Evolutionary conservation across 78 protist genomes (phyloP), one percentile per base, ranked within the genome.

Genomic region (Cyanophora paradoxa): DNA sequence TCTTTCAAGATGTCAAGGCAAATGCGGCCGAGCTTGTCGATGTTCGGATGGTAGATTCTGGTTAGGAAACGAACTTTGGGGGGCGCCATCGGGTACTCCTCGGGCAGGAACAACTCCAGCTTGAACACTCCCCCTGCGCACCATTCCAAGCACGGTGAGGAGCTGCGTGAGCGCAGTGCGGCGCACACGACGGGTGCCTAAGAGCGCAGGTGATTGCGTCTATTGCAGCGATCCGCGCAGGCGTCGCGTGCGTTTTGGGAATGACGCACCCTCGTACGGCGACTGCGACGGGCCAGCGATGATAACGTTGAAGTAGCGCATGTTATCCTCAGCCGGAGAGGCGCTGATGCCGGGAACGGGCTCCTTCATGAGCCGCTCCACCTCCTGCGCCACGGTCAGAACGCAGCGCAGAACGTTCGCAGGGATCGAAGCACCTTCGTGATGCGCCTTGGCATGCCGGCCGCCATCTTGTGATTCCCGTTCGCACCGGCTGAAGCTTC

Each of bases 1-100:
- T 91, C 95, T 78, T 94, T 95, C 36, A 98, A 89, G 42, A 95
- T 93, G 61, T 96, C 99, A 34, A 98, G 88, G 77, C 99, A 98
- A 48, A 98, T 95, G 41, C 98, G 88, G 13, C 97, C 96, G 20
- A 94, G 77, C 37, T 61, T 46, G 82, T 96, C 98, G 42, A 98
- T 90, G 86, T 98, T 98, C 54, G 99, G 99, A 75, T 97, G 99
- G 77, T 94, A 98, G 50, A 96, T 90, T 41, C 78, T 71, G 11
- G 93, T 88, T 20, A 88, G 69, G 36, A 82, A 82, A 6, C 87
- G 77, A 10, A 71, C 72, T 26, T 70, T 86, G 31, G 97, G 98
- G 31, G 98, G 90, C 24, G 83, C 82, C 94, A 96, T 89, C 59
- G 99, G 99, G 63, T 96, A 96, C 33, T 91, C 93, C n/a, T 88